phyloP scores from a whole-genome alignment of 2,329 filamentous ascomycete species.

The Colletotrichum abscissum region DNA sequence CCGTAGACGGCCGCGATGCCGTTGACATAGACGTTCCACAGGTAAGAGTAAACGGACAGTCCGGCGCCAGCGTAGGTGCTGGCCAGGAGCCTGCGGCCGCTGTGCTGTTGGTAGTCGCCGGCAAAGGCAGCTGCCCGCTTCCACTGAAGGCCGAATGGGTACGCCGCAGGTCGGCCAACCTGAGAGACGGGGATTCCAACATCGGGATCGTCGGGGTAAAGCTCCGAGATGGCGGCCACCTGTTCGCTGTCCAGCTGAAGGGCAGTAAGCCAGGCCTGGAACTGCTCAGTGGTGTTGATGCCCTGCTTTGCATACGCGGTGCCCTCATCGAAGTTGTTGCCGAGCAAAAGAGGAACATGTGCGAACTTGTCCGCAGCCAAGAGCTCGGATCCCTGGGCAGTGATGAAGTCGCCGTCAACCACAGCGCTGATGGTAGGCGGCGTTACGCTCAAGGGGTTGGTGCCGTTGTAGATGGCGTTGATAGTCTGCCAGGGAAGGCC shows the following conservation, averaged over 20 bases:
- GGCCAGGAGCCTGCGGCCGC: conserved; percentile 63
- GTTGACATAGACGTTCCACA: conserved; percentile 53
- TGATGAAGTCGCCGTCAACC: conserved; percentile 55
- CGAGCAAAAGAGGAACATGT: conserved; percentile 71
- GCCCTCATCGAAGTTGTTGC: conserved; percentile 74
- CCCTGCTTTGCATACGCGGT: conserved; percentile 68
- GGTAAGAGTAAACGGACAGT: conserved; percentile 65
- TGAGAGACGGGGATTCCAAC: conserved; percentile 60
- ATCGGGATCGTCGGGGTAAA: conserved; percentile 58
- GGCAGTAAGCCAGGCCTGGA: conserved; percentile 53
- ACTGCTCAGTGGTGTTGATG: conserved; percentile 66
- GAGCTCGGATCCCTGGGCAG: conserved; percentile 58
- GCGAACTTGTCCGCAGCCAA: conserved; percentile 69
- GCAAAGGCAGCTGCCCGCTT: conserved; percentile 72
- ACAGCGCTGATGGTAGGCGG: conserved; percentile 39
- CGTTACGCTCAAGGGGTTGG: conserved; percentile 50
- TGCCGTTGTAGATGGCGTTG: conserved; percentile 60
- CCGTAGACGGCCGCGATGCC: conserved; percentile 37
- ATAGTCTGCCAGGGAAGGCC: conserved; percentile 56
- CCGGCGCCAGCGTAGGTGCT: conserved; percentile 60
- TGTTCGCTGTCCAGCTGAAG: conserved; percentile 45
- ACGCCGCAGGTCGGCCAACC: conserved; percentile 53
- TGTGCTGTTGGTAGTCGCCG: conserved; percentile 68
- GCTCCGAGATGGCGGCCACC: conserved; percentile 57
- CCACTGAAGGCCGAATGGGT: conserved; percentile 73